Evolutionary conservation across 768 basidiomycete species (phyloP).

Genomic region (Epithele typhae): DNA sequence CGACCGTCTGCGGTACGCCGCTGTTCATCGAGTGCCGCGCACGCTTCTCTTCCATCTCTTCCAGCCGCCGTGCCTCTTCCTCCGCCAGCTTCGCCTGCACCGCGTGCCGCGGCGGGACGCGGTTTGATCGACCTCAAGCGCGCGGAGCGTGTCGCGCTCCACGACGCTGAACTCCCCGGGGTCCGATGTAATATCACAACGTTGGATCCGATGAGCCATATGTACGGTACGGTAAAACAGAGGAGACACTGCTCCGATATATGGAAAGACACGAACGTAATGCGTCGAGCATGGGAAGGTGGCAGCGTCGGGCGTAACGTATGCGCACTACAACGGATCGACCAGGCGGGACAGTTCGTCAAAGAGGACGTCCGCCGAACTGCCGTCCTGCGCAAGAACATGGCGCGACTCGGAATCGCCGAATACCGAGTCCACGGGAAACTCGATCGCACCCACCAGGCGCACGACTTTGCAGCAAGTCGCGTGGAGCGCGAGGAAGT

Average conservation of each 20-base stretch:
- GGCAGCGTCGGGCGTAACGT: too few relatives aligned
- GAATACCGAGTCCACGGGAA: neutral
- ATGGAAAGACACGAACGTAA: too few relatives aligned
- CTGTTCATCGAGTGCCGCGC: neutral
- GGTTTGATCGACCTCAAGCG: slow-evolving; percentile 41
- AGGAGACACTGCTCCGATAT: too few relatives aligned
- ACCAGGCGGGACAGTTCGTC: too few relatives aligned
- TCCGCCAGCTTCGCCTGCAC: slow-evolving; percentile 45
- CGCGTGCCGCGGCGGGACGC: slow-evolving; percentile 44
- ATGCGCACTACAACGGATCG: too few relatives aligned
- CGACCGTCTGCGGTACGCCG: slow-evolving; percentile 11
- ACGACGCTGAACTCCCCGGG: slow-evolving; percentile 50
- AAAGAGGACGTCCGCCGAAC: neutral
- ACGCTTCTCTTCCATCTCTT: slow-evolving; percentile 3
- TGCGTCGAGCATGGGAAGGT: too few relatives aligned
- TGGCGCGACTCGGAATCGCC: neutral
- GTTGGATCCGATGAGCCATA: too few relatives aligned
- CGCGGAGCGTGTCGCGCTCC: slow-evolving; percentile 53
- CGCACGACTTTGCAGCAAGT: neutral
- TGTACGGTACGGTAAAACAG: too few relatives aligned
- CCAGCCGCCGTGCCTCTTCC: slow-evolving; percentile 42
- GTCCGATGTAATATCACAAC: too few relatives aligned
- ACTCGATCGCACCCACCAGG: slow-evolving; percentile 1
- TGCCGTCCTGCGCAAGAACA: neutral
- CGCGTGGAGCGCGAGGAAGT: slow-evolving; percentile 1